A percentile compares a stretch with the other conserved stretches of the same genome.
Conservation (phyloP, 768 basidiomycete species). For the Lepiota subincarnata region DNA sequence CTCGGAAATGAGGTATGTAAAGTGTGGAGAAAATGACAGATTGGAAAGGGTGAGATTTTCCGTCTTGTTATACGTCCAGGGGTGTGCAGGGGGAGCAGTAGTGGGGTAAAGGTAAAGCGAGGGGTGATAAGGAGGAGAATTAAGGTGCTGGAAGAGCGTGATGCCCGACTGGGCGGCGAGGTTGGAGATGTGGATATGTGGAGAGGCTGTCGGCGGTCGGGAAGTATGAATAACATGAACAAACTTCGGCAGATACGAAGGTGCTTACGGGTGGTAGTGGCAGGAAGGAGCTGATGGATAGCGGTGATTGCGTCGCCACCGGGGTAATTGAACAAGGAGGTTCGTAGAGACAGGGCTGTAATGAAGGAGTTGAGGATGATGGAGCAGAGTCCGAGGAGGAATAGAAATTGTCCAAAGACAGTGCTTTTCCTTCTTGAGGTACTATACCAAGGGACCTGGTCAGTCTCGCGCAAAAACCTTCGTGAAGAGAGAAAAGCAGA, state of each 20-base stretch:
- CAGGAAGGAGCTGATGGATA: constrained; percentile 52
- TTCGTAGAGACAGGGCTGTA: constrained; percentile 48
- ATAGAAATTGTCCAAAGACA: constrained; percentile 40
- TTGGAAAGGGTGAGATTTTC: constrained; percentile 49
- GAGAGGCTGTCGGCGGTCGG: constrained; percentile 8
- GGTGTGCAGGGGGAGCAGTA: constrained; percentile 10
- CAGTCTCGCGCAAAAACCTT: not conserved
- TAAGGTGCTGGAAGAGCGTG: constrained; percentile 76
- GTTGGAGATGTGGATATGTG: constrained; percentile 76
- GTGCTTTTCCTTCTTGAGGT: constrained; percentile 44
- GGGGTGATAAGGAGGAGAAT: constrained; percentile 50
- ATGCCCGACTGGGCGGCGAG: constrained; percentile 89
- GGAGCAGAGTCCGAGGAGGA: constrained; percentile 42
- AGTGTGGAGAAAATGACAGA: constrained; percentile 32
- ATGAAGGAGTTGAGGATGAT: constrained; percentile 49
- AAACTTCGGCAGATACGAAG: not conserved
- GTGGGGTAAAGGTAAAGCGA: constrained; percentile 11
- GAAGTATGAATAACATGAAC: constrained; percentile 1
- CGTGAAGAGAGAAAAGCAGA: constrained; percentile 31
- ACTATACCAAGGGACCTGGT: constrained; percentile 25
- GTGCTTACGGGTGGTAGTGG: constrained; percentile 17
- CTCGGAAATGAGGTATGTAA: constrained; percentile 68
- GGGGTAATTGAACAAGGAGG: constrained; percentile 82
- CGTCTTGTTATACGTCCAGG: constrained; percentile 81
- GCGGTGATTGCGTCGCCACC: constrained; percentile 69